Evolutionary conservation across 176 grass and related monocot genomes (phyloP), one percentile per base, ranked within the genome.

Genomic region (Coix lacrymajobi): DNA sequence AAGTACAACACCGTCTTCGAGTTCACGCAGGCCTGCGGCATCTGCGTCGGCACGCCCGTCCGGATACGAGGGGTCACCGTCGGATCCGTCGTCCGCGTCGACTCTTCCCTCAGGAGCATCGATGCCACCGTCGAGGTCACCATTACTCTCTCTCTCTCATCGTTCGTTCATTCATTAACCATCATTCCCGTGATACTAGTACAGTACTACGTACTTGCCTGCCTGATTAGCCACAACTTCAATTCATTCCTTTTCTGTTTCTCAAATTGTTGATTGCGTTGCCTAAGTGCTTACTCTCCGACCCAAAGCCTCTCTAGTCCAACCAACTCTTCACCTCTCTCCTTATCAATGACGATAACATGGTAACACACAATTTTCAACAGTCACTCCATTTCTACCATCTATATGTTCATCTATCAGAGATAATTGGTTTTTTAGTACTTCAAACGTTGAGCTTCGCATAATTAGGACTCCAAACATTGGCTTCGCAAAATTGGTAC

Each of bases 11-110:
- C 89, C 4, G 89, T 99, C 29, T 96, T 99, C 68, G 87, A 96
- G 85, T 96, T 99, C 87, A 86, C 54, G 69, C 97, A 96, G 87
- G 97, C 97, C 0, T 83, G 77, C 71, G 97, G 97, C 58, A 96
- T 99, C 70, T 99, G 97, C 83, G 97, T 99, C 51, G 97, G 97
- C 56, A 99, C 97, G 24, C 93, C 97, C 6, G 83, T 99, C 38
- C 69, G 97, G 69, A 99, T 99, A 25, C 91, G 97, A 32, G 97
- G 97, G 69, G 91, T 96, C 80, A 92, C 91, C 14, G 91, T 99
- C 3, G 97, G 97, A 39, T 94, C 67, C 86, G 97, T 99, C 68
- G 85, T 99, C 52, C 85, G 91, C 3, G 97, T 99, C 28, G 83
- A 94, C 81, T 99, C 97, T 3, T 96, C 91, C 6, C 91, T 99